phyloP scores from a whole-genome alignment of 2,329 filamentous ascomycete species.

The Trichophyton simii region DNA sequence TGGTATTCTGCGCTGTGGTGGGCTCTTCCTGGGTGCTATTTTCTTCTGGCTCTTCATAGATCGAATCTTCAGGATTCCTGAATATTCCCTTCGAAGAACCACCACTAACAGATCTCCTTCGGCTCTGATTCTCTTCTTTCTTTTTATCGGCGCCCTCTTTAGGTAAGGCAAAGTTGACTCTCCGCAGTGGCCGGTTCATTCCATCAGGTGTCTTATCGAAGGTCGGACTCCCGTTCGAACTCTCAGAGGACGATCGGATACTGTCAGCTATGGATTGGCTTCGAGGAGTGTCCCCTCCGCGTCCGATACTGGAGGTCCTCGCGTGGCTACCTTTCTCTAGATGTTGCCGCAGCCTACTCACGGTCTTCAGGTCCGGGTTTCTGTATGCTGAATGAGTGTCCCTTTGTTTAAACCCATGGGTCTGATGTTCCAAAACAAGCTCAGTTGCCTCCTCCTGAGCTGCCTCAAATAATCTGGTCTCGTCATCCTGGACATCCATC shows the following conservation, averaged over 20 bases:
- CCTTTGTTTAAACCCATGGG: conserved; percentile 38
- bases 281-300: conserved; percentile 1
- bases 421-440: conserved; percentile 51
- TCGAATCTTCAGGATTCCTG: conserved; percentile 48
- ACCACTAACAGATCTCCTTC: conserved; percentile 23
- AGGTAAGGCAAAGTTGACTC: conserved; percentile 30
- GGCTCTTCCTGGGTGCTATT: conserved; percentile 17
- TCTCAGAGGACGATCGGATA: conserved; percentile 12
- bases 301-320: conserved; percentile 28
- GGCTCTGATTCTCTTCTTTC: conserved; percentile 13
- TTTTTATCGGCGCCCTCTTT: conserved; percentile 17
- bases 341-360: conserved; percentile 30
- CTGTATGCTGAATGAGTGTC: conserved; percentile 38
- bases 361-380: conserved; percentile 28
- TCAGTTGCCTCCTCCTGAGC: conserved; percentile 53
- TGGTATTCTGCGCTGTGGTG: conserved; percentile 17
- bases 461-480: conserved; percentile 39
- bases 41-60: conserved; percentile 75
- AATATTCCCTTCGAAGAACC: conserved; percentile 40
- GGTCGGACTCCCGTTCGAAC: conserved; percentile 12
- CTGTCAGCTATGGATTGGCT: not conserved
- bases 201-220: conserved; percentile 10
- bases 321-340: conserved; percentile 34
- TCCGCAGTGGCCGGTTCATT: conserved; percentile 24
- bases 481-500: conserved; percentile 46